These are phyloP conservation scores for Ustilago hordei DNA, from an alignment of 1,284 basidiomycete genomes.

Conservation along the genomic window DNA sequence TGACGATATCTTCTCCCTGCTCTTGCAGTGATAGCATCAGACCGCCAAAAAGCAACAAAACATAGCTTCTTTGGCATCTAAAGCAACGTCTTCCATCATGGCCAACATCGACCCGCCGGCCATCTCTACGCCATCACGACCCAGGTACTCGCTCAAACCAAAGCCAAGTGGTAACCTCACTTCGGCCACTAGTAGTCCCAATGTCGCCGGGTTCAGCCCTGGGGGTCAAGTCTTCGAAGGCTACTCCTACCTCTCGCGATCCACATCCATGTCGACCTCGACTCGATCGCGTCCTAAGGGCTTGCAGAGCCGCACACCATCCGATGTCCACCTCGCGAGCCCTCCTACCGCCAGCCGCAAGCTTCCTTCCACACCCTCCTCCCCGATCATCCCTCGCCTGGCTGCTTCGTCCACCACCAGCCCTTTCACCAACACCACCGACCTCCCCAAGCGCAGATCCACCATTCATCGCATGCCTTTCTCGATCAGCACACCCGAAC, in stretches of 20 bases:
- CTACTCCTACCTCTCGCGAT: constrained; percentile 60
- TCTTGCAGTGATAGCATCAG: neutral
- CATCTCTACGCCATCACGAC: constrained; percentile 50
- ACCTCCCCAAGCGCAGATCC: constrained; percentile 29
- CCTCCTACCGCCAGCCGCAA: constrained; percentile 7
- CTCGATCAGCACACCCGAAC: constrained; percentile 31
- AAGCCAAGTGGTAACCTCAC: constrained; percentile 34
- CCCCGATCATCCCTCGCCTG: constrained; percentile 12
- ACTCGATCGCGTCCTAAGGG: constrained; percentile 55
- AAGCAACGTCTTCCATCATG: constrained; percentile 12
- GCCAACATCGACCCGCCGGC: constrained; percentile 26
- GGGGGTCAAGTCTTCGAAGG: constrained; percentile 58
- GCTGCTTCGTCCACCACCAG: constrained; percentile 14
- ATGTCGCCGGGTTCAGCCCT: constrained; percentile 59
- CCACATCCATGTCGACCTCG: constrained; percentile 58
- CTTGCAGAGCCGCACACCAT: constrained; percentile 27
- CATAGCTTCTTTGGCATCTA: neutral
- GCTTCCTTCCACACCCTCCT: constrained; percentile 25
- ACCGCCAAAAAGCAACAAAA: neutral
- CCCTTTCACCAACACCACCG: constrained; percentile 9
- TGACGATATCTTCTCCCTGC: neutral
- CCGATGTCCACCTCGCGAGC: constrained; percentile 11
- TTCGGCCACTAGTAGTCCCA: constrained; percentile 14
- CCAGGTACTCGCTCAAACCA: constrained; percentile 31
- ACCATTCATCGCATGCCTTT: constrained; percentile 32